A percentile compares a stretch with the other conserved stretches of the same genome.
Evolutionary conservation across 164 flowering plant species (phyloP).

Genomic region (Akebia trifoliata): DNA sequence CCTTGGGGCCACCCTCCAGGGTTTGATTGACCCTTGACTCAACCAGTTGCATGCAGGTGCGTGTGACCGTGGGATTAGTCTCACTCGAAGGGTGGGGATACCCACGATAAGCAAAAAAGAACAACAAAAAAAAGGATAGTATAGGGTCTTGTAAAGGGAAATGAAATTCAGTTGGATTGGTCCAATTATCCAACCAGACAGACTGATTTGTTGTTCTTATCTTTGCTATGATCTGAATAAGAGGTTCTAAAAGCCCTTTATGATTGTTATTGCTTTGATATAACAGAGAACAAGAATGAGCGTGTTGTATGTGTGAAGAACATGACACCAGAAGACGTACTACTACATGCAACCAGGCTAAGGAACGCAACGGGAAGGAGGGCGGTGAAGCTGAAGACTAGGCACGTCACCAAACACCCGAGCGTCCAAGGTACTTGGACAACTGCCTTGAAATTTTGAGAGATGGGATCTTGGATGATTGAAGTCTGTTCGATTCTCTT

Average conservation of each 20-base stretch:
- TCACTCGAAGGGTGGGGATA: too few species aligned
- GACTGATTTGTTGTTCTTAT: too few species aligned
- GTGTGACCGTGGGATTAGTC: too few species aligned
- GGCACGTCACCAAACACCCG: conserved; percentile 79
- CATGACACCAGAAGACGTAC: conserved; percentile 55
- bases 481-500: not conserved
- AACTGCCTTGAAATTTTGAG: conserved; percentile 47
- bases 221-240: too few species aligned
- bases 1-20: too few species aligned
- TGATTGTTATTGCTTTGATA: not conserved
- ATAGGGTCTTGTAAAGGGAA: too few species aligned
- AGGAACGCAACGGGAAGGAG: conserved; percentile 69
- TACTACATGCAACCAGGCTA: conserved; percentile 60
- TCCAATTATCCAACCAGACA: too few species aligned
- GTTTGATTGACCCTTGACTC: too few species aligned
- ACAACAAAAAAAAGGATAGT: too few species aligned
- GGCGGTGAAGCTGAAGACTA: conserved; percentile 76
- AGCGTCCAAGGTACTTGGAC: conserved; percentile 98
- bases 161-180: too few species aligned
- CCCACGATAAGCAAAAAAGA: too few species aligned
- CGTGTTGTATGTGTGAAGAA: conserved; percentile 85
- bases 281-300: conserved; percentile 68
- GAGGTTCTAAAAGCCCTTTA: not conserved
- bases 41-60: too few species aligned
- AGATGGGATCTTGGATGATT: not conserved